phyloP scores from a whole-genome alignment of 1,139 yeast species.

The Geotrichum candidum region DNA sequence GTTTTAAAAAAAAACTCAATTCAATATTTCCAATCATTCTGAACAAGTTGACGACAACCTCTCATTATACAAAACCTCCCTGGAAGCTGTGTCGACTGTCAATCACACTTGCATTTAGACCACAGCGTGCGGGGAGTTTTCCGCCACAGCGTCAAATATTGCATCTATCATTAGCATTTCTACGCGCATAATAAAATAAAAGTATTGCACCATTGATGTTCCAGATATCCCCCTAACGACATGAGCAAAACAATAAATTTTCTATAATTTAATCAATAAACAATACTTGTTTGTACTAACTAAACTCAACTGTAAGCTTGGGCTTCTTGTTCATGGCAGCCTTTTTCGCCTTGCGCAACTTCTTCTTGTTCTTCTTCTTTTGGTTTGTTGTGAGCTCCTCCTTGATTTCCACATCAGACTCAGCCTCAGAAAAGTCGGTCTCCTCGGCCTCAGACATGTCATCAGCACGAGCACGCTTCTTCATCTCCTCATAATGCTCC shows the following conservation, averaged over 20 bases:
- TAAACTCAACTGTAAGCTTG: constrained; percentile 14
- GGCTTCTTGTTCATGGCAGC: constrained; percentile 6
- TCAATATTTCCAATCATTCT: no score
- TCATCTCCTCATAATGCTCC: constrained; percentile 68
- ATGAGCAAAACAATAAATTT: no score
- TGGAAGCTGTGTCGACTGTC: no score
- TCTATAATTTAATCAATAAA: neutral
- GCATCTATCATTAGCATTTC: neutral
- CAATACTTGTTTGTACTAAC: neutral
- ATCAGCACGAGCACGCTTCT: constrained; percentile 44
- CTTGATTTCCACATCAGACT: constrained; percentile 39
- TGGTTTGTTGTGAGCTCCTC: constrained; percentile 30
- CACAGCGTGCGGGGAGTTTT: neutral
- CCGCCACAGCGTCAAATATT: neutral
- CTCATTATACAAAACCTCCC: no score
- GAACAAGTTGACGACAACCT: no score
- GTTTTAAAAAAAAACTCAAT: neutral
- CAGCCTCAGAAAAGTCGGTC: constrained; percentile 42
- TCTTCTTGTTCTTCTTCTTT: constrained; percentile 43
- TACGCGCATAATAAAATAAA: neutral
- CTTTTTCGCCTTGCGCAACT: constrained; percentile 23
- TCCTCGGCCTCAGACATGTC: constrained; percentile 53
- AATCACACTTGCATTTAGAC: no score
- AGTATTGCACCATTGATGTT: neutral
- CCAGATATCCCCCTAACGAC: neutral